Percentiles rank a stretch among this genome's conserved stretches.
phyloP scores from a whole-genome alignment of 208 protist species.

The Giardia muris region DNA sequence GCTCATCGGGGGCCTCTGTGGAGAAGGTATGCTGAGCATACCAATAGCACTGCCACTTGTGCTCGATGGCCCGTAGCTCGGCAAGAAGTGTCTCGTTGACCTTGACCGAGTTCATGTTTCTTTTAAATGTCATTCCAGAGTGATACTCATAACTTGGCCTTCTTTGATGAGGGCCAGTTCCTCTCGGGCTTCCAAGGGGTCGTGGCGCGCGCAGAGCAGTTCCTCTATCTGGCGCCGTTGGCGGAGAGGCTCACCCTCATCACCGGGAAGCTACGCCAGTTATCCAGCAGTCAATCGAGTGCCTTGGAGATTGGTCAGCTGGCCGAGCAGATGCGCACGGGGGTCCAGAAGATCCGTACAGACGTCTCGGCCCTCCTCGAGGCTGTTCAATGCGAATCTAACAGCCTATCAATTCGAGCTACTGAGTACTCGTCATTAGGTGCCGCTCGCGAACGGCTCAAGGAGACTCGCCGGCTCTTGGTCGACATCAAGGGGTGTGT shows the following conservation, averaged over 20 bases:
- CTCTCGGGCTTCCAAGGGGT: neutral
- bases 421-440: neutral
- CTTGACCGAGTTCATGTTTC: too few species aligned
- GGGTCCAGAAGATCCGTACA: neutral
- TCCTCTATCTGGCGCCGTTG: neutral
- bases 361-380: neutral
- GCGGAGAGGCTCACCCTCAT: neutral
- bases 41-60: constrained; percentile 54
- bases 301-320: neutral
- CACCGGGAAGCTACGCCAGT: neutral
- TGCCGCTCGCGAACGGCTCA: neutral
- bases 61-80: constrained; percentile 48
- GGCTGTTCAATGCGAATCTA: neutral
- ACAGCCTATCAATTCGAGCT: neutral
- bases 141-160: neutral
- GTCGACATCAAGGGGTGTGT: neutral
- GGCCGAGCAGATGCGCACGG: neutral
- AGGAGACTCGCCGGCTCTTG: neutral
- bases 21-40: constrained; percentile 49
- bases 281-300: neutral
- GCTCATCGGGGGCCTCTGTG: constrained; percentile 54
- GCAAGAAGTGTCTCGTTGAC: too few species aligned
- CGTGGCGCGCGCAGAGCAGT: neutral
- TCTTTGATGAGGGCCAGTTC: constrained; percentile 4
- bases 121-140: too few species aligned